A percentile compares a stretch with the other conserved stretches of the same genome.
phyloP scores from a whole-genome alignment of 2,329 filamentous ascomycete genomes.

The Epichloe brachyelytri region DNA sequence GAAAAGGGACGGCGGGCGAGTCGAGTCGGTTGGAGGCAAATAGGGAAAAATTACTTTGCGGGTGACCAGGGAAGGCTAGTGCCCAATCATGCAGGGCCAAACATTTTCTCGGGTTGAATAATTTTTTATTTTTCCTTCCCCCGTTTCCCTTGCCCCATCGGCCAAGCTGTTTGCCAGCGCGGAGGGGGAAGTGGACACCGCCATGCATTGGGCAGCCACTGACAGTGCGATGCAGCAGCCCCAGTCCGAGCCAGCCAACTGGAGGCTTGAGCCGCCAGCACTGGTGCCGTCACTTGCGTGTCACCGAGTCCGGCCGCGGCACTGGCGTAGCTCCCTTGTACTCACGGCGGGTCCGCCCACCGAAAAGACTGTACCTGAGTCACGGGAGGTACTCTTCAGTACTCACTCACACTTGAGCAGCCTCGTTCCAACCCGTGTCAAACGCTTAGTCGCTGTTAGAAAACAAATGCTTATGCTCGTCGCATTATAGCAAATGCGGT shows the following conservation, averaged over 20 bases:
- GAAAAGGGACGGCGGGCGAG: constrained; percentile 12
- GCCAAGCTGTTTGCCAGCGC: background rate
- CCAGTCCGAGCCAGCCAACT: background rate
- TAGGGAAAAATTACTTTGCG: constrained; percentile 22
- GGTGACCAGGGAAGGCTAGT: constrained; percentile 21
- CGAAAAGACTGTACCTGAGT: background rate
- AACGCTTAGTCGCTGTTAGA: too few relatives aligned
- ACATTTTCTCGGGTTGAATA: constrained; percentile 1
- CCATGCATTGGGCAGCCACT: background rate
- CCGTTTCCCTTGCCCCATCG: background rate
- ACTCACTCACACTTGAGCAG: background rate
- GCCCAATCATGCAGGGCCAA: constrained; percentile 7
- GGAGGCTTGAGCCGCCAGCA: background rate
- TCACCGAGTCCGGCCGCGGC: background rate
- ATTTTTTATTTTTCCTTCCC: constrained; percentile 2
- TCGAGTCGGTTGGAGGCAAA: constrained; percentile 16
- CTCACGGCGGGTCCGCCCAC: background rate
- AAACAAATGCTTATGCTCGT: too few relatives aligned
- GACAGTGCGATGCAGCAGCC: constrained; percentile 1
- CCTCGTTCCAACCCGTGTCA: too few relatives aligned
- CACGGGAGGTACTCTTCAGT: background rate
- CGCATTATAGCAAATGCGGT: too few relatives aligned
- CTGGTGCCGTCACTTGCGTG: too few relatives aligned
- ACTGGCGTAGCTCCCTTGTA: background rate
- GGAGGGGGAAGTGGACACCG: background rate